Evolutionary conservation across 345 rosid species (phyloP).

Genomic region (Boechera stricta): DNA sequence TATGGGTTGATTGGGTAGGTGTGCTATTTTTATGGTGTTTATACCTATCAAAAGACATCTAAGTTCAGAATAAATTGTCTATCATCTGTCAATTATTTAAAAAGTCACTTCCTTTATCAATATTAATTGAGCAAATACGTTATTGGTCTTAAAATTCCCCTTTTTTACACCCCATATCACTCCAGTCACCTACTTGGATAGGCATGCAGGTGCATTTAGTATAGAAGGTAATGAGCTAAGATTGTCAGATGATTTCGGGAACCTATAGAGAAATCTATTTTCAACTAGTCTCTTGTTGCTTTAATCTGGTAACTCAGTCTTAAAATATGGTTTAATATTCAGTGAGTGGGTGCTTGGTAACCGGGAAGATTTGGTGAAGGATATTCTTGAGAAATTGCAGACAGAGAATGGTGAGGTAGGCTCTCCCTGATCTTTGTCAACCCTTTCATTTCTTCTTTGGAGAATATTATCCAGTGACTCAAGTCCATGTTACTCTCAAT

Average conservation of each 20-base stretch:
- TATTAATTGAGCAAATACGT: not conserved
- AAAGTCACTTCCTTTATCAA: not conserved
- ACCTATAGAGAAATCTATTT: slow-evolving; percentile 5
- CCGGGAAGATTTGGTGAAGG: slow-evolving; percentile 93
- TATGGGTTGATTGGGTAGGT: not conserved
- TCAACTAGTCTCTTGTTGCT: not conserved
- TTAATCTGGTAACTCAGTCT: slow-evolving; percentile 21
- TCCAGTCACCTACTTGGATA: slow-evolving; percentile 15
- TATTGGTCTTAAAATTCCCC: not conserved
- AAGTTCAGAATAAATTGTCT: not conserved
- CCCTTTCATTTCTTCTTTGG: slow-evolving; percentile 23
- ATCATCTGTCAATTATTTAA: not conserved
- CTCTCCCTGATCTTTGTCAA: slow-evolving; percentile 13
- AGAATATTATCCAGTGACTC: slow-evolving; percentile 1
- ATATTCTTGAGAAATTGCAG: slow-evolving; percentile 72
- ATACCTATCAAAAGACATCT: not conserved
- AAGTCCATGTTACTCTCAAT: slow-evolving; percentile 8
- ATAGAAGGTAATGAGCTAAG: not conserved
- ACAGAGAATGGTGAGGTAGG: slow-evolving; percentile 85
- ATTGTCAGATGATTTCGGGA: slow-evolving; percentile 1
- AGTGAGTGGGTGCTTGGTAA: slow-evolving; percentile 99
- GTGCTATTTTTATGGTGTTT: not conserved
- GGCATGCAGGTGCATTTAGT: slow-evolving; percentile 11
- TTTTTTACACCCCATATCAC: not conserved
- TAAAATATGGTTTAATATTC: slow-evolving; percentile 28